Evolutionary conservation across 345 rosid genomes (phyloP).

Genomic region (Eutrema japonicum): DNA sequence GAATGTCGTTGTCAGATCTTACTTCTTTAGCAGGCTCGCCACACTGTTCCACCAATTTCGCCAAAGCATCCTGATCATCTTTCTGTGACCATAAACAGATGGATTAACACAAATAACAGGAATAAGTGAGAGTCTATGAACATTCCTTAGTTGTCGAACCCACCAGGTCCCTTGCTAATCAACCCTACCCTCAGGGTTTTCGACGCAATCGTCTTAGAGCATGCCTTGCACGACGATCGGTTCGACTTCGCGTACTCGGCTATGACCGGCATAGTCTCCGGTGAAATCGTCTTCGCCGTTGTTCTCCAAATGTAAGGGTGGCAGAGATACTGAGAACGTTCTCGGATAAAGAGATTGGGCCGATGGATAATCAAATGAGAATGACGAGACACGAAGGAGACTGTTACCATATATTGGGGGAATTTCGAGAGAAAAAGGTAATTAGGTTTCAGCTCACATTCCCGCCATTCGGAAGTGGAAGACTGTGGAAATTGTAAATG

Average conservation of each 20-base stretch:
- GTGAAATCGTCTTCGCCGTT: not conserved
- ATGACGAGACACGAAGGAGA: not conserved
- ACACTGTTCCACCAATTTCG: conserved; percentile 35
- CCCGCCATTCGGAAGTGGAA: conserved; percentile 39
- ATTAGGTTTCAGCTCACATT: conserved; percentile 31
- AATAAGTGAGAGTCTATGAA: not conserved
- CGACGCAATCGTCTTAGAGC: conserved; percentile 57
- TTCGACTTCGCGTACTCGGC: conserved; percentile 89
- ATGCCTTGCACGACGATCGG: conserved; percentile 77
- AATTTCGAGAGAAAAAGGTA: not conserved
- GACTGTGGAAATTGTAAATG: conserved; percentile 14
- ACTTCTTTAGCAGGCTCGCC: conserved; percentile 40
- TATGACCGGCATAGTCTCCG: conserved; percentile 45
- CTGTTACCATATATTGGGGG: conserved; percentile 26
- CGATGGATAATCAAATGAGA: not conserved
- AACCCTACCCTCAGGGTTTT: conserved; percentile 66
- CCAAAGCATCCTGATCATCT: conserved; percentile 45
- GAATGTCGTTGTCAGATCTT: not conserved
- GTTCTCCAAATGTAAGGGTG: not conserved
- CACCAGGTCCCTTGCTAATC: conserved; percentile 63
- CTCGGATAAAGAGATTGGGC: not conserved
- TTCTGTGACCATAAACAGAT: conserved; percentile 27
- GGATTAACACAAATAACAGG: not conserved
- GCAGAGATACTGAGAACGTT: conserved; percentile 12
- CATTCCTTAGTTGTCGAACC: conserved; percentile 41